phyloP scores from a whole-genome alignment of 495 filamentous ascomycete genomes.

The Penicillium steckii region DNA sequence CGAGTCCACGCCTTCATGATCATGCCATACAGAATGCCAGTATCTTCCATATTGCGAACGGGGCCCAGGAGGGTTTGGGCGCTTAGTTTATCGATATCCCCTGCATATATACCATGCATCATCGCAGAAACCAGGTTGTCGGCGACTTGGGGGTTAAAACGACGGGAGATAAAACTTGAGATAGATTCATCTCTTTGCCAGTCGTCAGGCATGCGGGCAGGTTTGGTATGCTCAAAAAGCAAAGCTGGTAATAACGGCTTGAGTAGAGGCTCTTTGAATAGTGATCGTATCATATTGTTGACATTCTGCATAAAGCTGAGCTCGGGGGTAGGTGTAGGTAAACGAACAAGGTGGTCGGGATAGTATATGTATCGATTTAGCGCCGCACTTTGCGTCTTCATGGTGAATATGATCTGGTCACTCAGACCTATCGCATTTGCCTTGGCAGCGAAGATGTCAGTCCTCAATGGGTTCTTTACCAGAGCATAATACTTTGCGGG shows the following conservation, averaged over 20 bases:
- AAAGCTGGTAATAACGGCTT: constrained; percentile 42
- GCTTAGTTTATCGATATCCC: constrained; percentile 80
- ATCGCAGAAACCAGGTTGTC: constrained; percentile 77
- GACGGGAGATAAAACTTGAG: constrained; percentile 61
- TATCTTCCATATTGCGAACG: constrained; percentile 51
- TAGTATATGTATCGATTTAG: constrained; percentile 86
- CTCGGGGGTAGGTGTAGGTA: constrained; percentile 51
- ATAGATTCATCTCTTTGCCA: constrained; percentile 65
- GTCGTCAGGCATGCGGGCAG: constrained; percentile 18
- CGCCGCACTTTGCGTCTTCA: constrained; percentile 47
- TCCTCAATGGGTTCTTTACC: not conserved
- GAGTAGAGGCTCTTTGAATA: constrained; percentile 63
- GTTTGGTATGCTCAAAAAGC: constrained; percentile 38
- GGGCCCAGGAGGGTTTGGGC: constrained; percentile 58
- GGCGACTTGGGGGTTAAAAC: constrained; percentile 55
- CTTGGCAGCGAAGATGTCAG: not conserved
- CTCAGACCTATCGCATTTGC: constrained; percentile 52
- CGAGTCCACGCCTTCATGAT: constrained; percentile 6
- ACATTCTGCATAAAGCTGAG: constrained; percentile 24
- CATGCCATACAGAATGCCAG: constrained; percentile 21
- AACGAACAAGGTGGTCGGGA: constrained; percentile 76
- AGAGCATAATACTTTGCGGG: not conserved
- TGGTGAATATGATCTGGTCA: constrained; percentile 59
- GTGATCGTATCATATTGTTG: constrained; percentile 17
- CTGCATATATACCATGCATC: constrained; percentile 93